Conservation (phyloP, 805 yeast genomes). For the Tetrapisispora fleetii region DNA sequence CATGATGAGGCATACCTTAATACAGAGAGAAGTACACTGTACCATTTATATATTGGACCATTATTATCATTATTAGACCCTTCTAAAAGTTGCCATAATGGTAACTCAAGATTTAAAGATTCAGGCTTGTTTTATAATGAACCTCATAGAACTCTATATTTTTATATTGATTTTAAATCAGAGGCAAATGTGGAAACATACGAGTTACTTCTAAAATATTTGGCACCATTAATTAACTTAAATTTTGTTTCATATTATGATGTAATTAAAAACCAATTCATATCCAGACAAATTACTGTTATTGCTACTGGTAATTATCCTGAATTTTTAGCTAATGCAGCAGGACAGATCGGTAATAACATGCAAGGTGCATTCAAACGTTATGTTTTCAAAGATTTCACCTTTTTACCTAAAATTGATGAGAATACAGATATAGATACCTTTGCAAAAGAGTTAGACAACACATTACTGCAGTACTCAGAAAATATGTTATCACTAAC, state of each 20-base stretch:
- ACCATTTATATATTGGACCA: conserved; percentile 43
- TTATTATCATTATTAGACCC: conserved; percentile 38
- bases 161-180: conserved; percentile 62
- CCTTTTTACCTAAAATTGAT: conserved; percentile 31
- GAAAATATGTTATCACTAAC: conserved; percentile 17
- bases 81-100: conserved; percentile 32
- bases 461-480: neutral
- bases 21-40: conserved; percentile 35
- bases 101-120: conserved; percentile 11
- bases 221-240: conserved; percentile 38
- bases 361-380: conserved; percentile 11
- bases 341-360: conserved; percentile 10
- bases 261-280: conserved; percentile 24
- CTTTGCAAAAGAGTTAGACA: neutral
- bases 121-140: conserved; percentile 37
- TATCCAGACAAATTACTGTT: conserved; percentile 48
- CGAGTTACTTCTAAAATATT: conserved; percentile 33
- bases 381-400: conserved; percentile 36
- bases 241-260: conserved; percentile 45
- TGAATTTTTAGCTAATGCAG: conserved; percentile 6
- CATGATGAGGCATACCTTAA: conserved; percentile 44
- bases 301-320: conserved; percentile 63
- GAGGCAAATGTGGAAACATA: conserved; percentile 34
- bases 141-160: conserved; percentile 42
- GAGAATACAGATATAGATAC: conserved; percentile 7